Conservation (phyloP, 306 rosid genomes). For the Inga leiocalycina region DNA sequence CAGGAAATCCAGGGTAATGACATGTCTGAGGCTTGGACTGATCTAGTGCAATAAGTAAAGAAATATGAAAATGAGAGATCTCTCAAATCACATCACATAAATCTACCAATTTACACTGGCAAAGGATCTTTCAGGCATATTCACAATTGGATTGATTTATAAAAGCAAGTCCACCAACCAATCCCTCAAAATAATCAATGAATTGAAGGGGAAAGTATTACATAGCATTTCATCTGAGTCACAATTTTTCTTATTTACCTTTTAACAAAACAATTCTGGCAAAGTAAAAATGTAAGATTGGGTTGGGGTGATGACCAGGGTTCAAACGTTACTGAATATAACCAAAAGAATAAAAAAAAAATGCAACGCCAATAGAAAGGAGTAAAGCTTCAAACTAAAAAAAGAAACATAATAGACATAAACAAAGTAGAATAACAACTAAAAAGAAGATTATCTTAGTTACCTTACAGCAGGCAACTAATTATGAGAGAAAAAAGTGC, state of each 20-base stretch:
- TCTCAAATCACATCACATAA: slow-evolving; percentile 4
- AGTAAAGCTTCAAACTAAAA: background rate
- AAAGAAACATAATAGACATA: background rate
- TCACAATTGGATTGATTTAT: background rate
- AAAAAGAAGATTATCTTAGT: background rate
- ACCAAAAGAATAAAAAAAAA: background rate
- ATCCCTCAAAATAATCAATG: background rate
- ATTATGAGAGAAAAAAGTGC: background rate
- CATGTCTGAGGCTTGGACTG: background rate
- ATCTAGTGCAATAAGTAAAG: background rate
- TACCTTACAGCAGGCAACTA: background rate
- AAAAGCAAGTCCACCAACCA: background rate
- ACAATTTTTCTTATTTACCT: background rate
- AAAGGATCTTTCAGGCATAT: background rate
- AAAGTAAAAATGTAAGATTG: background rate
- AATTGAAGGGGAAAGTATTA: background rate
- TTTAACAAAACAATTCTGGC: background rate
- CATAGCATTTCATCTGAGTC: background rate
- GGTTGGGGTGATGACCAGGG: background rate
- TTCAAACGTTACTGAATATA: background rate
- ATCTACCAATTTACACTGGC: background rate
- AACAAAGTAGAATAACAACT: background rate
- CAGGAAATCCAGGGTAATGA: slow-evolving; percentile 9
- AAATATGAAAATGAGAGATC: background rate
- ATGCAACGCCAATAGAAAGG: background rate